Conservation (phyloP, 768 basidiomycete species). For the Boletellus sp. region DNA sequence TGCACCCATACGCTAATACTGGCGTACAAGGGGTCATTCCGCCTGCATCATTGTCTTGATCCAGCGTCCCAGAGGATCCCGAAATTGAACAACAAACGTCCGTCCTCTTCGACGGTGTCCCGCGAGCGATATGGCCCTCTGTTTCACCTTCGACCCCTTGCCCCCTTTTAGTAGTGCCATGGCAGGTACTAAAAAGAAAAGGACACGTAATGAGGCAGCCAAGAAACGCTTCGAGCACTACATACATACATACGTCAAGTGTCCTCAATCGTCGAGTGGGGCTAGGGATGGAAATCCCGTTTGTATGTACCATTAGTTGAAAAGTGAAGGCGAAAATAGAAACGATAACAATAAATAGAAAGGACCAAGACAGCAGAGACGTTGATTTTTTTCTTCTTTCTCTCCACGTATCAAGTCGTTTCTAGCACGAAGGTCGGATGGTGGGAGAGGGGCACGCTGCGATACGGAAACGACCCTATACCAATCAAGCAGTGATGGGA, state of each 20-base stretch:
- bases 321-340: constrained; percentile 4
- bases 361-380: constrained; percentile 10
- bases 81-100: neutral
- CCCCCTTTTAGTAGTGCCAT: constrained; percentile 18
- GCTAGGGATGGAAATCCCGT: constrained; percentile 7
- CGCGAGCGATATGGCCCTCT: constrained; percentile 11
- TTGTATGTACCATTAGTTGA: constrained; percentile 12
- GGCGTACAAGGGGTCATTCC: too few species aligned
- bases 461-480: neutral
- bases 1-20: too few species aligned
- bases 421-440: constrained; percentile 8
- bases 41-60: too few species aligned
- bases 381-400: constrained; percentile 21
- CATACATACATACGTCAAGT: constrained; percentile 19
- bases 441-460: neutral
- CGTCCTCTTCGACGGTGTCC: constrained; percentile 7
- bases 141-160: constrained; percentile 2
- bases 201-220: constrained; percentile 7
- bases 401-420: constrained; percentile 1
- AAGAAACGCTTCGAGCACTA: constrained; percentile 16
- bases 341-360: constrained; percentile 19
- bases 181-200: constrained; percentile 4
- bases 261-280: constrained; percentile 9
- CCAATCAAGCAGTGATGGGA: constrained; percentile 34
- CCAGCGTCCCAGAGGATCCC: too few species aligned